Percentiles rank a stretch among this genome's conserved stretches.
Evolutionary conservation across 495 filamentous ascomycete genomes (phyloP).

Genomic region (Penicillium paradoxum): DNA sequence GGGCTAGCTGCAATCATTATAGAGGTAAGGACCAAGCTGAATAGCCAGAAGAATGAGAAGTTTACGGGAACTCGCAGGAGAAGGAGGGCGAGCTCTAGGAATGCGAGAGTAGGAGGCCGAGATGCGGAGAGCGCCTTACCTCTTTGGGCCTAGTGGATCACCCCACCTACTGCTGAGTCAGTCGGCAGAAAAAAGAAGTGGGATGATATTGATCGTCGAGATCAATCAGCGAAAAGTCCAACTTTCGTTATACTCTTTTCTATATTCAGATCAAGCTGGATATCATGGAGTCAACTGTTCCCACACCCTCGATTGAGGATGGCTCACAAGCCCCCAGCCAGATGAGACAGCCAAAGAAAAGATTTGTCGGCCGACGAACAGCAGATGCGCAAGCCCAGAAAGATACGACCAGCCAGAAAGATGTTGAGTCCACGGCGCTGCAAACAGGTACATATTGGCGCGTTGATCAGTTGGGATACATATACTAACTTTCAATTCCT

Average conservation of each 20-base stretch:
- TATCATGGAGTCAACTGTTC: not conserved
- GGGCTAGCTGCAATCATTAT: constrained; percentile 22
- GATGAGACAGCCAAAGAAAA: constrained; percentile 60
- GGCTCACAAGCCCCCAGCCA: constrained; percentile 8
- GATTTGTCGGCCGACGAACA: constrained; percentile 70
- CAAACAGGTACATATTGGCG: constrained; percentile 31
- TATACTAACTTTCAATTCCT: not conserved
- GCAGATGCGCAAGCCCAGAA: constrained; percentile 51
- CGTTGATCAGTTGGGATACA: no score
- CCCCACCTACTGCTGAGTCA: constrained; percentile 7
- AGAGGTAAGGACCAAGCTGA: not conserved
- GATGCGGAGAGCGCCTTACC: constrained; percentile 27
- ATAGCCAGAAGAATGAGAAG: not conserved
- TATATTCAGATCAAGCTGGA: not conserved
- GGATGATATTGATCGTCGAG: constrained; percentile 2
- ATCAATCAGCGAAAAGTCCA: not conserved
- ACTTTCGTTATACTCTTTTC: not conserved
- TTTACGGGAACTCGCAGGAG: not conserved
- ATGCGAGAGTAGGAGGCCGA: constrained; percentile 3
- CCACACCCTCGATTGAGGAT: not conserved
- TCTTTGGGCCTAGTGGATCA: constrained; percentile 13
- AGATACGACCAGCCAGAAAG: constrained; percentile 39
- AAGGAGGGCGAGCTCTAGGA: not conserved
- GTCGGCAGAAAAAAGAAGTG: constrained; percentile 14
- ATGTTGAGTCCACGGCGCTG: constrained; percentile 57